Evolutionary conservation across 1,139 yeast species (phyloP), one percentile per base, ranked within the genome.

Genomic region (Candida albicans): DNA sequence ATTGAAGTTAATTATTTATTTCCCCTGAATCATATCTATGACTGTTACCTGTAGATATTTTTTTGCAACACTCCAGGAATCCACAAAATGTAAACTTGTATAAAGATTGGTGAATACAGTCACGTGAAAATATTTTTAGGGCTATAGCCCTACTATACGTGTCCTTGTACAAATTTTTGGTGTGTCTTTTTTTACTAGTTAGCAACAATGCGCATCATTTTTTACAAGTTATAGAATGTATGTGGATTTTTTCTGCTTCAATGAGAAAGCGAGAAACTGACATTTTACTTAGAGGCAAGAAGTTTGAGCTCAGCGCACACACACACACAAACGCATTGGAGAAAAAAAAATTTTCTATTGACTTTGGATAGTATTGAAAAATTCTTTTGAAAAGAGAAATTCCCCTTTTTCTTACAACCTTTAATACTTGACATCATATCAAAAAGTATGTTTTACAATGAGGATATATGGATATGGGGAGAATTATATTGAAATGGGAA

Each of bases 361-460:
- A 10, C 29, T 10, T 27, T 27, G 4, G 10, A n/a, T 10, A 9
- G n/a, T 9, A 4, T 27, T 27, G 29, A 27, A 27, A 27, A 27
- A 27, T 27, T 27, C 29, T 27, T 27, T 27, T 27, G 29, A 18
- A 18, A 18, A 18, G 22, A 27, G 29, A 27, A 27, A 27, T 4
- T 27, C 29, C 29, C 29, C 22, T 18, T 27, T 27, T 27, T 27
- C 29, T 27, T 27, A 27, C n/a, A 27, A n/a, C n/a, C 29, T 27
- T 27, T 27, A 27, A 37, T 22, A 37, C 40, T 37, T 37, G 40
- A 37, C 40, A 37, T 37, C 40, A 37, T 37, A 37, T 37, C 40
- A 30, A 37, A 37, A 37, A 37, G 40, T 37, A 37, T 37, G 40
- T 37, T 8, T 33, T 18, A 8, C 27, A 26, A 27, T 27, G 33